Percentiles rank a stretch among this genome's conserved stretches.
Evolutionary conservation across 768 basidiomycete genomes (phyloP).

Genomic region (Hortiboletus campestris): DNA sequence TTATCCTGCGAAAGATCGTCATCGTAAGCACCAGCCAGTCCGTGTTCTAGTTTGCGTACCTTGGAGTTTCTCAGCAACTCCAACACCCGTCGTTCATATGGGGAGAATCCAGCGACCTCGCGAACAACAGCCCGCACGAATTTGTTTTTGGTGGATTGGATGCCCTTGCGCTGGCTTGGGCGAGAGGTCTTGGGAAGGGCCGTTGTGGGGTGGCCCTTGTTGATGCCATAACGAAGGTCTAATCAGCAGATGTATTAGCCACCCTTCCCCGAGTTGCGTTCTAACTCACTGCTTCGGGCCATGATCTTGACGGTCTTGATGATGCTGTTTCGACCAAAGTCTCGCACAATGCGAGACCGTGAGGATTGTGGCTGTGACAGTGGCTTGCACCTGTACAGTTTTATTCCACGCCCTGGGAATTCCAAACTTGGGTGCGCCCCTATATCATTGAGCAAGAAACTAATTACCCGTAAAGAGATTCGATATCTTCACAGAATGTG

Average conservation of each 20-base stretch:
- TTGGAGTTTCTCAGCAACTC: conserved; percentile 98
- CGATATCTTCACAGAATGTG: conserved; percentile 16
- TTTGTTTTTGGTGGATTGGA: conserved; percentile 83
- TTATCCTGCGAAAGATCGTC: conserved; percentile 66
- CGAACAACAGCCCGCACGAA: conserved; percentile 92
- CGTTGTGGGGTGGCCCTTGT: conserved; percentile 89
- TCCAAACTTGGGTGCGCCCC: conserved; percentile 18
- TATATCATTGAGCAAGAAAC: background rate
- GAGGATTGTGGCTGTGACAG: conserved; percentile 41
- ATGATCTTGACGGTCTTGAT: conserved; percentile 66
- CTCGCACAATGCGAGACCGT: conserved; percentile 18
- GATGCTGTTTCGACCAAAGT: conserved; percentile 22
- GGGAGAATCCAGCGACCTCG: conserved; percentile 96
- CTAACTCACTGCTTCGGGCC: conserved; percentile 70
- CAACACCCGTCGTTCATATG: conserved; percentile 97
- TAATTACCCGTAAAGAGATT: conserved; percentile 12
- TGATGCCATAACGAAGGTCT: conserved; percentile 86
- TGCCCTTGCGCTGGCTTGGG: conserved; percentile 92
- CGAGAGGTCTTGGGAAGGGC: conserved; percentile 69
- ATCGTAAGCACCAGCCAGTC: background rate
- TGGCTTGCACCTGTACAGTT: conserved; percentile 68
- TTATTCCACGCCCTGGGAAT: conserved; percentile 22
- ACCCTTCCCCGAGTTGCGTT: background rate
- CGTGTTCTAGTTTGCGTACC: conserved; percentile 42
- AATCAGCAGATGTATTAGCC: conserved; percentile 11